Evolutionary conservation across 345 rosid genomes (phyloP).

Genomic region (Sisymbrium altissimum): DNA sequence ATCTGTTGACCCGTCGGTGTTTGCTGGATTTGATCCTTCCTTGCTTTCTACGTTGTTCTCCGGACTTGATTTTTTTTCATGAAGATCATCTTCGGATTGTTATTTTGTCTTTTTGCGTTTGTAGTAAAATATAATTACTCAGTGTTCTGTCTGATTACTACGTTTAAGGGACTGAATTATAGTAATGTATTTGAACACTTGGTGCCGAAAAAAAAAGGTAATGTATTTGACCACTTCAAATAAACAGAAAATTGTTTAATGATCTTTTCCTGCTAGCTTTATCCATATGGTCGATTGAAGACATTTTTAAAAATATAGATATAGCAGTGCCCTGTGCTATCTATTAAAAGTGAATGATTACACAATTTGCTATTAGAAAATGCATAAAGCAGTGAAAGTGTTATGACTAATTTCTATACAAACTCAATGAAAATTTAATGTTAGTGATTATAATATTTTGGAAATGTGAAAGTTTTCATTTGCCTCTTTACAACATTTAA

Average conservation of each 20-base stretch:
- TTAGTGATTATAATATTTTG: background rate
- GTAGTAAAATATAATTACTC: background rate
- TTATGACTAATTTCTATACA: background rate
- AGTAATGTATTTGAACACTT: background rate
- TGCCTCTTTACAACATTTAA: background rate
- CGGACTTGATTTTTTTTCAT: conserved; percentile 19
- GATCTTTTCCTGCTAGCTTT: background rate
- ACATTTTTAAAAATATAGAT: background rate
- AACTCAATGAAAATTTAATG: background rate
- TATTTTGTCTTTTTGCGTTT: background rate
- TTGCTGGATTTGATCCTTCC: conserved; percentile 23
- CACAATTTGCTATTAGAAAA: background rate
- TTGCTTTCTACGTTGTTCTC: conserved; percentile 11
- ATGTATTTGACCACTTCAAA: background rate
- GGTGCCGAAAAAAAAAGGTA: background rate
- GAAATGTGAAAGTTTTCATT: background rate
- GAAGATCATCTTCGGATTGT: background rate
- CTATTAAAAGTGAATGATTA: background rate
- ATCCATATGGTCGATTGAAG: background rate
- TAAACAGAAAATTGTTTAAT: background rate
- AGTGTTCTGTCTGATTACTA: background rate
- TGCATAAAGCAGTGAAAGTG: background rate
- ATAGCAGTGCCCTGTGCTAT: background rate
- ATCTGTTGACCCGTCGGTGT: conserved; percentile 22
- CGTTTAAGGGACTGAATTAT: background rate